Evolutionary conservation across 768 basidiomycete species (phyloP), one percentile per base, ranked within the genome.

Genomic region (Leucocoprinus sp.): DNA sequence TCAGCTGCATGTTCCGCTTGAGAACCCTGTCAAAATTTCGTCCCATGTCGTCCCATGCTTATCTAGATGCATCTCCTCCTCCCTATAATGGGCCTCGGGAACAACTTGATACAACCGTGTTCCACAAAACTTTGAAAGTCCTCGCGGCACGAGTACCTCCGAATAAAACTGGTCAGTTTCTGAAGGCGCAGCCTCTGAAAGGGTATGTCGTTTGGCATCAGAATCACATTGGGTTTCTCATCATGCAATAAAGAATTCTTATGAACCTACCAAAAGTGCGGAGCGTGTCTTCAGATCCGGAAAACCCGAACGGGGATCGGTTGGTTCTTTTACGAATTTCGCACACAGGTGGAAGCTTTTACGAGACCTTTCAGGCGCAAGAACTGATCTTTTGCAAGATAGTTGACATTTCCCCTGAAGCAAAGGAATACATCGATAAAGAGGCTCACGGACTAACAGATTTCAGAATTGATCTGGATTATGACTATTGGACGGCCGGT

Each of bases 401-500:
- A 91, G 90, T 74, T 62, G 75, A 84, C 43, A 69, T 93, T 57
- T 65, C 80, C 19, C 58, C 63, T 7, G 74, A 79, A 24, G 71
- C 78, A 33, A 63, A 64, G 38, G 63, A 72, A 4, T 78, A 80
- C 52, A 60, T 96, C 46, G 60, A 70, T 21, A 60, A 63, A n/a
- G 73, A 83, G 52, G 61, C 72, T 3, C 70, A 68, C 28, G 76
- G 74, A 5, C 57, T 90, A n/a, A 67, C 76, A 6, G 63, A 66
- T 12, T 76, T 89, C 55, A 65, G 63, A 0, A 50, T 98, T 33
- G 63, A 80, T 18, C 64, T 98, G 34, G 74, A 76, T 45, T 98
- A 97, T 59, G 73, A 85, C 57, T 84, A 90, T 61, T 98, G 95
- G 95, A 82, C 76, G 1, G 76, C 89, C 37, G 84, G 93, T 91